Conservation (phyloP, 805 yeast species). For the Starmerella kuoi region DNA sequence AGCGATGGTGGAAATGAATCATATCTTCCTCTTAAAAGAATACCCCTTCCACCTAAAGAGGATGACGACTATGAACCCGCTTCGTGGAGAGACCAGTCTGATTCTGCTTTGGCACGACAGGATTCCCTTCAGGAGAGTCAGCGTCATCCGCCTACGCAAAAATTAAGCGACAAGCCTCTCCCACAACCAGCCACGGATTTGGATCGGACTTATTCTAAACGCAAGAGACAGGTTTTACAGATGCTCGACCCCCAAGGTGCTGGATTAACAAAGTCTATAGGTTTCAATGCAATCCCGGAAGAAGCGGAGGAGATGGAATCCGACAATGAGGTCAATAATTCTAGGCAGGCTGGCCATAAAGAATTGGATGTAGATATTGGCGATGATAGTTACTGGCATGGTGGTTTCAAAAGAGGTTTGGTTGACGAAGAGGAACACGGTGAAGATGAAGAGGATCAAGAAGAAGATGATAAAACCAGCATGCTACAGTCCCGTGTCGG, state of each 20-base stretch:
- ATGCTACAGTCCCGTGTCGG: background rate
- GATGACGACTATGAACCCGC: slow-evolving; percentile 9
- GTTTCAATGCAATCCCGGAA: slow-evolving; percentile 10
- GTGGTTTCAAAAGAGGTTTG: background rate
- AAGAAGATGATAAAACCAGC: background rate
- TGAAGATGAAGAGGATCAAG: background rate
- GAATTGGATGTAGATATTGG: slow-evolving; percentile 7
- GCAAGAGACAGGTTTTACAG: slow-evolving; percentile 14
- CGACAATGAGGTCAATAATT: slow-evolving; percentile 1
- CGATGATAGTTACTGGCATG: slow-evolving; percentile 10
- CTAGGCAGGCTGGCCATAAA: background rate
- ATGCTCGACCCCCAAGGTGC: slow-evolving; percentile 21
- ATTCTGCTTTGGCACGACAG: slow-evolving; percentile 22
- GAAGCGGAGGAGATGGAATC: slow-evolving; percentile 15
- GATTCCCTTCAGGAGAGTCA: slow-evolving; percentile 28
- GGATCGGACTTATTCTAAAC: slow-evolving; percentile 23
- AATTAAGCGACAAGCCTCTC: slow-evolving; percentile 5
- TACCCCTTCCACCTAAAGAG: background rate
- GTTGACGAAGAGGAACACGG: background rate
- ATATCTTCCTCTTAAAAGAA: slow-evolving; percentile 4
- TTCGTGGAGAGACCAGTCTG: slow-evolving; percentile 11
- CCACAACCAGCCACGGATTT: slow-evolving; percentile 15
- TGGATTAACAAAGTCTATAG: slow-evolving; percentile 2
- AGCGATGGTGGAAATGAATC: slow-evolving; percentile 13
- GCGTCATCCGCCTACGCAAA: slow-evolving; percentile 23